Conservation (phyloP, 2,329 filamentous ascomycete genomes). For the Cytospora paraplurivora region DNA sequence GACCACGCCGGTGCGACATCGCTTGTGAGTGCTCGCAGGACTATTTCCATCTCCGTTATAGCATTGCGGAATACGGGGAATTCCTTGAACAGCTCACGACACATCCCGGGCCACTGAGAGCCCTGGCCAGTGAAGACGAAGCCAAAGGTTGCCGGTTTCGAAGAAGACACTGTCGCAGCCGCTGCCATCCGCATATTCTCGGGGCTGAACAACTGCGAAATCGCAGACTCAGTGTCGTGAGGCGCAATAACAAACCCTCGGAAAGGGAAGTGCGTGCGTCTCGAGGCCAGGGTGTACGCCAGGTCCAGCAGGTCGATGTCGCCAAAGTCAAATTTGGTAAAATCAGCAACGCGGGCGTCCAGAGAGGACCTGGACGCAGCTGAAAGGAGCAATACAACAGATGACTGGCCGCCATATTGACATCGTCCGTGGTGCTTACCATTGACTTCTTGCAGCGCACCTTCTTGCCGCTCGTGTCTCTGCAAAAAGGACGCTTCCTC, state of each 20-base stretch:
- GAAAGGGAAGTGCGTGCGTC: slow-evolving; percentile 32
- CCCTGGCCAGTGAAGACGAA: slow-evolving; percentile 10
- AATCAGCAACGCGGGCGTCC: not conserved
- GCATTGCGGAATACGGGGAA: not conserved
- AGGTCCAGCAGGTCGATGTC: slow-evolving; percentile 33
- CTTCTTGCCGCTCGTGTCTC: no score
- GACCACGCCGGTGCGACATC: no score
- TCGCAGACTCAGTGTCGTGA: no score
- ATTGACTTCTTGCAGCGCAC: no score
- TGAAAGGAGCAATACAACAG: not conserved
- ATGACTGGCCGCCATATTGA: no score
- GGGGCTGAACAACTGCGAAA: no score
- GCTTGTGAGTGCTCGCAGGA: no score
- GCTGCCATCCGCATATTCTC: no score
- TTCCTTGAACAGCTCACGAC: not conserved
- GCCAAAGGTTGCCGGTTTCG: no score
- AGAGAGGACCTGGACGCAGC: not conserved
- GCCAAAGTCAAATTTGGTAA: slow-evolving; percentile 37
- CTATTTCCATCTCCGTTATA: not conserved
- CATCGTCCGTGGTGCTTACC: no score
- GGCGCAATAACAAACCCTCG: slow-evolving; percentile 45
- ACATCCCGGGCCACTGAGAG: slow-evolving; percentile 1
- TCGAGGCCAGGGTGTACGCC: slow-evolving; percentile 33
- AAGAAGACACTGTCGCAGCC: no score
- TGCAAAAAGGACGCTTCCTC: no score